Evolutionary conservation across 805 yeast genomes (phyloP).

Genomic region (Candida khao-thaluensis): DNA sequence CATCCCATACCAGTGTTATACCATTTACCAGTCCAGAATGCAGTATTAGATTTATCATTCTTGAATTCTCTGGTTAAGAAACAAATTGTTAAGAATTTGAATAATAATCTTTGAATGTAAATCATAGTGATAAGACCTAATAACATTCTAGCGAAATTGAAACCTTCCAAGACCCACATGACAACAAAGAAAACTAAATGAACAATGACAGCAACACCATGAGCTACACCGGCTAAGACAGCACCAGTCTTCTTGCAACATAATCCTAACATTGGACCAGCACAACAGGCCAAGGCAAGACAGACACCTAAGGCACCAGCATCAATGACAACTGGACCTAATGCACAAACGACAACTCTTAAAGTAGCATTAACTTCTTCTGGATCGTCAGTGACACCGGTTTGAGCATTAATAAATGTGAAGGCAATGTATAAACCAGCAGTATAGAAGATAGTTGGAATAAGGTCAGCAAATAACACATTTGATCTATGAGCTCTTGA

Average conservation of each 20-base stretch:
- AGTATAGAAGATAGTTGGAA: slow-evolving; percentile 70
- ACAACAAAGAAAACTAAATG: slow-evolving; percentile 88
- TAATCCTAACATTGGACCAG: slow-evolving; percentile 91
- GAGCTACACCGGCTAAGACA: slow-evolving; percentile 93
- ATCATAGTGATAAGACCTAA: slow-evolving; percentile 82
- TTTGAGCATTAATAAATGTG: slow-evolving; percentile 81
- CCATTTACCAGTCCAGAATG: slow-evolving; percentile 99
- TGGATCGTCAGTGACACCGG: slow-evolving; percentile 60
- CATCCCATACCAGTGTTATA: slow-evolving; percentile 90
- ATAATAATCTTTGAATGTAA: slow-evolving; percentile 81
- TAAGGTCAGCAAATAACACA: slow-evolving; percentile 74
- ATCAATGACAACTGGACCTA: slow-evolving; percentile 89
- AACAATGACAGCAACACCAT: slow-evolving; percentile 87
- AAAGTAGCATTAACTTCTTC: slow-evolving; percentile 63
- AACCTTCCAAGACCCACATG: slow-evolving; percentile 96
- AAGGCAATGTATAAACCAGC: slow-evolving; percentile 72
- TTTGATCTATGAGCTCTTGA: slow-evolving; percentile 78
- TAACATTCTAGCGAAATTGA: slow-evolving; percentile 82
- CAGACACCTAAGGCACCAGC: slow-evolving; percentile 80
- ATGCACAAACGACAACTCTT: slow-evolving; percentile 74
- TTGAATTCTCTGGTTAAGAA: slow-evolving; percentile 92
- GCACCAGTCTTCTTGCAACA: slow-evolving; percentile 98
- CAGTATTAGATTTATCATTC: slow-evolving; percentile 92
- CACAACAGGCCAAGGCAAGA: slow-evolving; percentile 88
- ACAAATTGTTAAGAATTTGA: slow-evolving; percentile 77